Evolutionary conservation across 495 filamentous ascomycete species (phyloP).

Genomic region (Penicillium daleae): DNA sequence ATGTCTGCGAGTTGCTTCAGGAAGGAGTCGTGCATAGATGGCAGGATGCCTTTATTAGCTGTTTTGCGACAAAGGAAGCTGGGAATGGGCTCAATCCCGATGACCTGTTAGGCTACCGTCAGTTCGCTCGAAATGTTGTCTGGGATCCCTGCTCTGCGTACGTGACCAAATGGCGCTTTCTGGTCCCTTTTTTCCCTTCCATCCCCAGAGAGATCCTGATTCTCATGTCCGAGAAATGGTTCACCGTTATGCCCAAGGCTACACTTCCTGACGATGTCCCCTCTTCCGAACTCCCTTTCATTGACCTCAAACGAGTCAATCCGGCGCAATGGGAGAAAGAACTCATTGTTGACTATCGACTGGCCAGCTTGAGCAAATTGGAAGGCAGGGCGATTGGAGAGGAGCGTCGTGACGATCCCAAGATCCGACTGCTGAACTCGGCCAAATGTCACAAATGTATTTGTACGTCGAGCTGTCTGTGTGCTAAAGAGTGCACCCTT

Average conservation of each 20-base stretch:
- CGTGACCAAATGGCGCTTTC: slow-evolving; percentile 35
- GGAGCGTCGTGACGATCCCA: slow-evolving; percentile 32
- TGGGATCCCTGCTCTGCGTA: slow-evolving; percentile 26
- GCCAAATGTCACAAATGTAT: slow-evolving; percentile 41
- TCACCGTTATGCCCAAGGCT: slow-evolving; percentile 26
- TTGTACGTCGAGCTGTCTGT: slow-evolving; percentile 38
- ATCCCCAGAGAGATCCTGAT: slow-evolving; percentile 34
- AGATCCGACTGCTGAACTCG: slow-evolving; percentile 24
- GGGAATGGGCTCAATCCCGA: slow-evolving; percentile 15
- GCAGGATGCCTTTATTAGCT: slow-evolving; percentile 32
- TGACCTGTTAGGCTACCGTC: slow-evolving; percentile 42
- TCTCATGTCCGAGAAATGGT: slow-evolving; percentile 43
- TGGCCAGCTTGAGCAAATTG: slow-evolving; percentile 35
- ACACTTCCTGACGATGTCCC: slow-evolving; percentile 22
- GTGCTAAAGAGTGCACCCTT: slow-evolving; percentile 37
- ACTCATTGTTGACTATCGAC: slow-evolving; percentile 35
- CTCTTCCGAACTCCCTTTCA: slow-evolving; percentile 30
- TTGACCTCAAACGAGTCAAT: slow-evolving; percentile 23
- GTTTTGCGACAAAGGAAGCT: slow-evolving; percentile 15
- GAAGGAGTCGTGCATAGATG: slow-evolving; percentile 28
- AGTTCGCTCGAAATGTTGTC: slow-evolving; percentile 26
- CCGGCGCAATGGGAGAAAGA: slow-evolving; percentile 28
- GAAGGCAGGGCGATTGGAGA: slow-evolving; percentile 42
- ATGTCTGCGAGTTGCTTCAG: slow-evolving; percentile 32
- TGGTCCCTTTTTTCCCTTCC: slow-evolving; percentile 30